A percentile compares a stretch with the other conserved stretches of the same genome.
phyloP scores from a whole-genome alignment of 345 rosid genomes.

The Kernera saxatilis region DNA sequence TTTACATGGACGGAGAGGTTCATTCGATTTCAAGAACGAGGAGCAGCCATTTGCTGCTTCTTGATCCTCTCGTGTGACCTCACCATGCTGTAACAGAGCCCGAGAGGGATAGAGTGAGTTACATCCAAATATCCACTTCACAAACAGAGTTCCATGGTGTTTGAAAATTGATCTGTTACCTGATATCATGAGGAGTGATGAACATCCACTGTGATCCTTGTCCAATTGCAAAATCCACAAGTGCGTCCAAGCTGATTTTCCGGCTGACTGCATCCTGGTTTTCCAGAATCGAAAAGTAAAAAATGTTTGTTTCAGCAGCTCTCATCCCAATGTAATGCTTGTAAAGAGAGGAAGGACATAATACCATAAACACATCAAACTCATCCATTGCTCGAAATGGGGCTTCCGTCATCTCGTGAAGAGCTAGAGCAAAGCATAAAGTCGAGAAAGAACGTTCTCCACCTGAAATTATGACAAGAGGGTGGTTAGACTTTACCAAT shows the following conservation, averaged over 20 bases:
- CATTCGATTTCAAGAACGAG: conserved; percentile 68
- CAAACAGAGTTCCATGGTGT: conserved; percentile 1
- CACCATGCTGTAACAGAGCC: conserved; percentile 57
- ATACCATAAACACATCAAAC: conserved; percentile 97
- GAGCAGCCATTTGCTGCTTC: conserved; percentile 97
- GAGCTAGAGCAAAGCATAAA: conserved; percentile 86
- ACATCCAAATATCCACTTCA: conserved; percentile 1
- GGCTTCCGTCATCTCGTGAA: conserved; percentile 88
- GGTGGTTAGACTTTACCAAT: neutral
- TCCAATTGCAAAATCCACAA: conserved; percentile 77
- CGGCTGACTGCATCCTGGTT: conserved; percentile 91
- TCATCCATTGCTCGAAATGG: conserved; percentile 99
- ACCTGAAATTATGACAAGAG: conserved; percentile 38
- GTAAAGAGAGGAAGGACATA: conserved; percentile 3
- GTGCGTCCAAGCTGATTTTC: conserved; percentile 84
- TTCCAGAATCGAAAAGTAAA: neutral
- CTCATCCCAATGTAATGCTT: neutral
- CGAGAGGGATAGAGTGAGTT: neutral
- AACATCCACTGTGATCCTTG: conserved; percentile 95
- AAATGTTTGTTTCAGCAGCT: neutral
- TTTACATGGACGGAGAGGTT: no score
- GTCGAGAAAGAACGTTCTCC: conserved; percentile 99
- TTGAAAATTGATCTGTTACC: conserved; percentile 37
- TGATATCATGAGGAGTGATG: conserved; percentile 96
- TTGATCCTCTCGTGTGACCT: conserved; percentile 59